Evolutionary conservation across 225 moss, liverwort and hornwort species (phyloP).

Genomic region (Physcomitrium patens): DNA sequence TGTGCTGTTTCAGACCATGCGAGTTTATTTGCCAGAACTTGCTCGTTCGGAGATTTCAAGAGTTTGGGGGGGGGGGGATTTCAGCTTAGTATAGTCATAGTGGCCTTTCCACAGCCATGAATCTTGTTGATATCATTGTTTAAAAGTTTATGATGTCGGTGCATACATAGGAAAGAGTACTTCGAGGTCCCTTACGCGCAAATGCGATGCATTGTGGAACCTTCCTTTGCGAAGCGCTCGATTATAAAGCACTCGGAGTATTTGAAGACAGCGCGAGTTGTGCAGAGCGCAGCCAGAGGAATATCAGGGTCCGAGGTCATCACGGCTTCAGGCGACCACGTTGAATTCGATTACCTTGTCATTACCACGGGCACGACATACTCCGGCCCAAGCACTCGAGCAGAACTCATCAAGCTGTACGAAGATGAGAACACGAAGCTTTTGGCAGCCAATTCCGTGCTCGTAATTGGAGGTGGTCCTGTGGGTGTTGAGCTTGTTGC

Average conservation of each 20-base stretch:
- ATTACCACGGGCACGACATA: slow-evolving; percentile 62
- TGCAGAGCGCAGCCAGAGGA: slow-evolving; percentile 45
- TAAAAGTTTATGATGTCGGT: background rate
- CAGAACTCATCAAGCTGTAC: slow-evolving; percentile 51
- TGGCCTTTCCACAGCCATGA: background rate
- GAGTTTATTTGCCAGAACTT: too few relatives aligned
- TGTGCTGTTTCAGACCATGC: too few relatives aligned
- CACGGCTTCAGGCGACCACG: slow-evolving; percentile 46
- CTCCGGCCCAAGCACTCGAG: slow-evolving; percentile 47
- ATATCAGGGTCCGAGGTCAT: slow-evolving; percentile 48
- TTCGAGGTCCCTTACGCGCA: slow-evolving; percentile 61
- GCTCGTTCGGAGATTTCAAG: background rate
- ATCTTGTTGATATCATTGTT: background rate
- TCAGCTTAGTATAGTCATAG: background rate
- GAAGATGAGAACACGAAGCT: slow-evolving; percentile 56
- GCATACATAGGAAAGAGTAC: slow-evolving; percentile 52
- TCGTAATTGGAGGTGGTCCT: slow-evolving; percentile 78
- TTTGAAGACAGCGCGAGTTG: slow-evolving; percentile 50
- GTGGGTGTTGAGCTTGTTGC: slow-evolving; percentile 77
- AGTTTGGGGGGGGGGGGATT: too few relatives aligned
- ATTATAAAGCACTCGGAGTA: slow-evolving; percentile 57
- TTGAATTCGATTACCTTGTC: slow-evolving; percentile 64
- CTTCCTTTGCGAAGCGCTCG: slow-evolving; percentile 59
- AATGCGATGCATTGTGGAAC: slow-evolving; percentile 68
- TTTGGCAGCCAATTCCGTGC: slow-evolving; percentile 54